Evolutionary conservation across 1,284 basidiomycete species (phyloP).

Genomic region (Kwoniella shivajii): DNA sequence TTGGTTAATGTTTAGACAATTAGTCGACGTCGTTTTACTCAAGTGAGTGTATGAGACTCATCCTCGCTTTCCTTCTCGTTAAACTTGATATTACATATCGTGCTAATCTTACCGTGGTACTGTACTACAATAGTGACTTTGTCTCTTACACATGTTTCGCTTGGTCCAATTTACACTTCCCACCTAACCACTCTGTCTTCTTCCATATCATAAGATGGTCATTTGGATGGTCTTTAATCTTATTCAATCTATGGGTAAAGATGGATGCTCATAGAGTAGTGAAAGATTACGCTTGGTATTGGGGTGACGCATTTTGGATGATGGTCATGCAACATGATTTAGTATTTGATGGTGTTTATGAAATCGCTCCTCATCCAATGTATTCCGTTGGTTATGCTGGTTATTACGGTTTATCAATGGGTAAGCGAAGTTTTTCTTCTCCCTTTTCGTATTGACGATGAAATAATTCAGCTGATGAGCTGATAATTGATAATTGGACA

Average conservation of each 20-base stretch:
- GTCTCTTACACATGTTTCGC: constrained; percentile 94
- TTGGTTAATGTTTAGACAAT: constrained; percentile 58
- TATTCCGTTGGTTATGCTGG: constrained; percentile 83
- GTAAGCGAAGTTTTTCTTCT: no score
- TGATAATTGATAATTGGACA: not conserved
- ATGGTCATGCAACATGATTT: constrained; percentile 65
- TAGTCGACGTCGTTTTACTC: constrained; percentile 92
- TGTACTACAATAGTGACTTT: constrained; percentile 69
- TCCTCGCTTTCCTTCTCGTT: not conserved
- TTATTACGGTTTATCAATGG: constrained; percentile 85
- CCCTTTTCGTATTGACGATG: no score
- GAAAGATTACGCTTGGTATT: constrained; percentile 86
- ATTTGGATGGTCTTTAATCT: constrained; percentile 79
- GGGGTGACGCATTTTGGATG: constrained; percentile 95
- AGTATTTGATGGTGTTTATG: constrained; percentile 97
- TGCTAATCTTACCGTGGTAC: not conserved
- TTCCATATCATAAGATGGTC: constrained; percentile 87
- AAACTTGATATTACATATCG: no score
- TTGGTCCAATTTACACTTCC: constrained; percentile 83
- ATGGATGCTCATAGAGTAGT: constrained; percentile 96
- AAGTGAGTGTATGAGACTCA: constrained; percentile 64
- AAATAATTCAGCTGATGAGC: not conserved
- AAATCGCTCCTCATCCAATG: constrained; percentile 62
- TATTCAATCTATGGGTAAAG: constrained; percentile 98
- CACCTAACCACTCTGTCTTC: constrained; percentile 69